Evolutionary conservation across 2,329 filamentous ascomycete species (phyloP), one percentile per base, ranked within the genome.

Genomic region (Paracorniculantispora psalliotae): DNA sequence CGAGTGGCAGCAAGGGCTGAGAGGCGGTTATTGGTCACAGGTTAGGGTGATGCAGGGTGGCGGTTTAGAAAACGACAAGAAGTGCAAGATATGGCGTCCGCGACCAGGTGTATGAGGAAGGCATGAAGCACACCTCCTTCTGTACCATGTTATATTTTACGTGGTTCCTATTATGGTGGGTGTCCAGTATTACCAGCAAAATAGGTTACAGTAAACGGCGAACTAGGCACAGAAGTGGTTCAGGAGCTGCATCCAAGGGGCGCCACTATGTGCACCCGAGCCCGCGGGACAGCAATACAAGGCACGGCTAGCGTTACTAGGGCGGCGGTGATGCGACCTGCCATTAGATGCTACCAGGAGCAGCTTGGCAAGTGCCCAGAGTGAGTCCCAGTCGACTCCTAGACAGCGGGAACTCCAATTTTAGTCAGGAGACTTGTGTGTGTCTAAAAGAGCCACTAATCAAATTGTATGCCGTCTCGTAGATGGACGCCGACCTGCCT

Each of bases 181-280:
- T 53, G 37, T 28, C 35, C 25, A 2, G 50, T 21, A 53, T 25
- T 25, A 53, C 23, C 28, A 44, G 19, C 19, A 4, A 39, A 6
- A 21, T 39, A 25, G 49, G 21, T 23, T 41, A 15, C 33, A 37
- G 33, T 37, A 9, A 37, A 37, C 5, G 17, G 33, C 33, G 7
- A 37, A 15, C 33, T 37, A 37, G 33, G 33, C 12, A 37, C 7
- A 15, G 33, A 52, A 30, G 50, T 26, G 35, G 52, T 30, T 47
- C 52, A 37, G 43, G 43, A 55, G 43, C 37, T 55, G 43, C 52
- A 55, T 47, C 49, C 49, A 47, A 55, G 23, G 30, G 41, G 41
- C 52, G 52, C 52, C 52, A 47, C 30, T 15, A 28, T 28, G 35
- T 7, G 26, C 41, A 47, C 52, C 52, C 43, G 39, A 55, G 52